phyloP scores from a whole-genome alignment of 75 land plant species.

The Sequoia sempervirens region DNA sequence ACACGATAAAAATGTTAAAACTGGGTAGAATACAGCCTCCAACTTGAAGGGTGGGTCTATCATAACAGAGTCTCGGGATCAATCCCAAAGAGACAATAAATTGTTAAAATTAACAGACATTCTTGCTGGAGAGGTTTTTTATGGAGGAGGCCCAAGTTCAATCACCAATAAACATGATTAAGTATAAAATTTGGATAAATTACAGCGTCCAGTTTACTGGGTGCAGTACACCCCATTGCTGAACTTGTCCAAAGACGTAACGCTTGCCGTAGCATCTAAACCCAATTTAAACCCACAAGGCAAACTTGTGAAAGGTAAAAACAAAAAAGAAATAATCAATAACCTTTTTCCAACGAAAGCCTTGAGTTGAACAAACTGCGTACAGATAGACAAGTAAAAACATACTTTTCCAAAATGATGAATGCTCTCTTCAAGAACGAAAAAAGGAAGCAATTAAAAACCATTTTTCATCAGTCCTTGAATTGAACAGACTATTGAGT shows the following conservation, averaged over 20 bases:
- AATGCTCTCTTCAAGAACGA: constrained; percentile 31
- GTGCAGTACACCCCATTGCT: neutral
- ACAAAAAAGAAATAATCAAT: no score
- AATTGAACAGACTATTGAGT: neutral
- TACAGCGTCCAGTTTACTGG: neutral
- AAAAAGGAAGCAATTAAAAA: no score
- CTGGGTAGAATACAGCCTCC: neutral
- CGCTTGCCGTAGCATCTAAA: neutral
- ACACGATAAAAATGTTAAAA: neutral
- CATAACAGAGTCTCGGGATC: no score
- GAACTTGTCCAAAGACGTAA: neutral
- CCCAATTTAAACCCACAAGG: neutral
- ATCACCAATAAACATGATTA: neutral
- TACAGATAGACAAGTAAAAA: neutral
- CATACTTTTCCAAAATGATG: constrained; percentile 31
- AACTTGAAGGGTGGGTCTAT: neutral
- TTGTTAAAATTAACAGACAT: neutral
- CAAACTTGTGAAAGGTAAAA: no score
- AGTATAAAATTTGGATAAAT: neutral
- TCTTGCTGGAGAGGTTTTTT: neutral
- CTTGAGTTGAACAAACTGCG: neutral
- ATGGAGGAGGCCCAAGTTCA: neutral
- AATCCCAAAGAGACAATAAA: no score
- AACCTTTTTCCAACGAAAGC: no score
- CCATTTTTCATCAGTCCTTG: neutral